These are phyloP conservation scores for Anthracocystis setariae DNA, from an alignment of 1,284 basidiomycete genomes.

Conservation along the genomic window DNA sequence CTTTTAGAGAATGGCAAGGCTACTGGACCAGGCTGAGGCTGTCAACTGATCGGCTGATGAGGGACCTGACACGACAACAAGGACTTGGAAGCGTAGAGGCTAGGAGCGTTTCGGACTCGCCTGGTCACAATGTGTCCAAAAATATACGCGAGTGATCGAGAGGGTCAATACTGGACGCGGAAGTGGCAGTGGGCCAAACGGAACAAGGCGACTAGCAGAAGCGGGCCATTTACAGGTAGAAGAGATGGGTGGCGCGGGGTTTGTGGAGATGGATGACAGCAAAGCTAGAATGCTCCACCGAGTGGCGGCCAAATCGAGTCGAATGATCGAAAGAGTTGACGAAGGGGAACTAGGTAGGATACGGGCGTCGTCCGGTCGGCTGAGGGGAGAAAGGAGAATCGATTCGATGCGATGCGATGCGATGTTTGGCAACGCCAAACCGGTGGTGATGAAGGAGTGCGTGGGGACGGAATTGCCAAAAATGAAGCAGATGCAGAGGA, in stretches of 20 bases:
- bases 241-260: conserved; percentile 4
- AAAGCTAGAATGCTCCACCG: neutral
- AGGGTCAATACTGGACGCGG: neutral
- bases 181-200: conserved; percentile 8
- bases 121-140: neutral
- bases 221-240: conserved; percentile 23
- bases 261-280: conserved; percentile 1
- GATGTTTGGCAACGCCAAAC: conserved; percentile 7
- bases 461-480: conserved; percentile 24
- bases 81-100: no score
- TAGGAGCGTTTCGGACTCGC: no score
- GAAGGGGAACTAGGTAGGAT: neutral
- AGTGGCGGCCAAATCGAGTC: neutral
- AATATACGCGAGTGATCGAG: neutral
- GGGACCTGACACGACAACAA: no score
- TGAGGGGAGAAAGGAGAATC: no score
- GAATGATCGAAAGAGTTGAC: neutral
- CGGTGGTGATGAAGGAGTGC: conserved; percentile 11
- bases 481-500: conserved; percentile 28
- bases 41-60: no score
- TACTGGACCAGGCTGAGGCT: no score
- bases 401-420: no score
- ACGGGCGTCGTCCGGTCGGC: neutral
- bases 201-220: neutral
- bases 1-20: no score